A percentile compares a stretch with the other conserved stretches of the same genome.
Conservation (phyloP, 805 yeast genomes). For the Candida rishiriensis region DNA sequence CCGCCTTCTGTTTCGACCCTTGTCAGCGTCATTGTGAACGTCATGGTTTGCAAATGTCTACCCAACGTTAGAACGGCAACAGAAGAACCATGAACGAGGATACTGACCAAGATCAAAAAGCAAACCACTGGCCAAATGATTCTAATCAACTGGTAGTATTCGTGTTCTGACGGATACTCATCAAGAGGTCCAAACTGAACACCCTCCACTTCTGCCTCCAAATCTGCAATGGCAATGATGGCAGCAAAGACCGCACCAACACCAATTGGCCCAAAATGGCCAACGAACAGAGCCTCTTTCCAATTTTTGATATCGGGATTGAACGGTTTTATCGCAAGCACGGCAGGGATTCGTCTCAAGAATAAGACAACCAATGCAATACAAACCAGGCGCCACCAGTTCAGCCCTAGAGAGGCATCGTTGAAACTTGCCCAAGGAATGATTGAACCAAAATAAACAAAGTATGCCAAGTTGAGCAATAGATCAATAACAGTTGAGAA, state of each 20-base stretch:
- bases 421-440: conserved; percentile 67
- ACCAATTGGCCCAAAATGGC: conserved; percentile 77
- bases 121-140: conserved; percentile 49
- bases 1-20: conserved; percentile 53
- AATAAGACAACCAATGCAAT: conserved; percentile 48
- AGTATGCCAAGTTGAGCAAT: conserved; percentile 59
- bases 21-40: conserved; percentile 87
- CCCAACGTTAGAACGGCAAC: conserved; percentile 65
- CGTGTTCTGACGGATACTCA: conserved; percentile 24
- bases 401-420: conserved; percentile 38
- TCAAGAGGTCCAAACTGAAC: conserved; percentile 31
- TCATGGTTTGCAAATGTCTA: conserved; percentile 83
- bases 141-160: conserved; percentile 28
- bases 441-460: conserved; percentile 66
- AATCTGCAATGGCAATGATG: conserved; percentile 30
- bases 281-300: conserved; percentile 68
- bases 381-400: conserved; percentile 49
- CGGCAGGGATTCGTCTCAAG: conserved; percentile 52
- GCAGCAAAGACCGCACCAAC: conserved; percentile 35
- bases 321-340: conserved; percentile 48
- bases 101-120: conserved; percentile 49
- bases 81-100: conserved; percentile 59
- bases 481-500: conserved; percentile 64
- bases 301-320: conserved; percentile 59
- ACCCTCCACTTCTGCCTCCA: conserved; percentile 34